Percentiles rank a stretch among this genome's conserved stretches.
phyloP scores from a whole-genome alignment of 495 filamentous ascomycete species.

The Penicillium salamii region DNA sequence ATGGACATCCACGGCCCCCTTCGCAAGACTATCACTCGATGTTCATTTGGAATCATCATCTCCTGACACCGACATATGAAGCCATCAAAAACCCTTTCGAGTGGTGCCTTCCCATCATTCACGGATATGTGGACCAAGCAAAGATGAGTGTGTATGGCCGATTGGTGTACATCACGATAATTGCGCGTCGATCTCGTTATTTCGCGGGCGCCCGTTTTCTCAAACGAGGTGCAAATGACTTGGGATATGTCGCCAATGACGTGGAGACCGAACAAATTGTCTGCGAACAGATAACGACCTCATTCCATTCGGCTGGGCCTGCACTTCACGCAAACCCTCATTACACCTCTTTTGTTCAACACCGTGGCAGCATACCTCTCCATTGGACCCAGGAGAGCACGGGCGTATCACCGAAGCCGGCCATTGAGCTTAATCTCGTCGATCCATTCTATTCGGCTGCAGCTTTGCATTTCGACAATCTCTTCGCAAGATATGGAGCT shows the following conservation, averaged over 20 bases:
- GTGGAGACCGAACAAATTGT: constrained; percentile 99
- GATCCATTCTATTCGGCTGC: constrained; percentile 97
- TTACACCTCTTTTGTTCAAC: constrained; percentile 95
- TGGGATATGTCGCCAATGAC: constrained; percentile 97
- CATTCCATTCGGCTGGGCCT: constrained; percentile 89
- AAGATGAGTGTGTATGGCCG: constrained; percentile 81
- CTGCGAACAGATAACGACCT: constrained; percentile 87
- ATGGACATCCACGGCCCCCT: constrained; percentile 56
- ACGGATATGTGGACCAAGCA: constrained; percentile 92
- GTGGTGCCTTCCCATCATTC: constrained; percentile 95
- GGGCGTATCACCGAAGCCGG: constrained; percentile 91
- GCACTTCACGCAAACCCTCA: constrained; percentile 82
- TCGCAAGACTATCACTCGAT: constrained; percentile 80
- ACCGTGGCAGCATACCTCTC: constrained; percentile 92
- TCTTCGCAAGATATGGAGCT: constrained; percentile 90
- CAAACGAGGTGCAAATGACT: constrained; percentile 91
- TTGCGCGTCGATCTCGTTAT: constrained; percentile 86
- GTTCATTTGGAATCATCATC: constrained; percentile 97
- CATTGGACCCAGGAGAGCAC: constrained; percentile 98
- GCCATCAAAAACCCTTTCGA: constrained; percentile 78
- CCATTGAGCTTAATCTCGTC: constrained; percentile 87
- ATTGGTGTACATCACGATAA: constrained; percentile 84
- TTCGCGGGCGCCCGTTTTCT: constrained; percentile 94
- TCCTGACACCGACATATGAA: constrained; percentile 71
- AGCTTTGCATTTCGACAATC: constrained; percentile 92